These are phyloP conservation scores for Paramarasmius palmivorus DNA, from an alignment of 1,284 basidiomycete species.

Conservation along the genomic window DNA sequence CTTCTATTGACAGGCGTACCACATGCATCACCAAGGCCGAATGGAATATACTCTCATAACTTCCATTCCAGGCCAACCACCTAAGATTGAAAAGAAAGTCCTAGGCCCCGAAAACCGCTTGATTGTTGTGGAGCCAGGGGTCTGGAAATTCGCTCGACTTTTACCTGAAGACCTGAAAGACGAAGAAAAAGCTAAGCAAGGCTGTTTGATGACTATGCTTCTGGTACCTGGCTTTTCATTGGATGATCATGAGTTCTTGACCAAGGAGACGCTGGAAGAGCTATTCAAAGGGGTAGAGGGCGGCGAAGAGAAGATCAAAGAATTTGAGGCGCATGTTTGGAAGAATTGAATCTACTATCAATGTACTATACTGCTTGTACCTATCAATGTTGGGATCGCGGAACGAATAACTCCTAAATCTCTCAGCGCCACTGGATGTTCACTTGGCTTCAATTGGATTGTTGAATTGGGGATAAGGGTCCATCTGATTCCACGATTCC, in stretches of 20 bases:
- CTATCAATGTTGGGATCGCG: no score
- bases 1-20: constrained; percentile 40
- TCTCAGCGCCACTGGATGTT: no score
- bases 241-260: constrained; percentile 49
- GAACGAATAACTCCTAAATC: no score
- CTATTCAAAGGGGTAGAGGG: constrained; percentile 28
- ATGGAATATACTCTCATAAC: constrained; percentile 47
- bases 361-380: no score
- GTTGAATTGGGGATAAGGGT: no score
- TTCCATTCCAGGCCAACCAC: constrained; percentile 21
- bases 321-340: not conserved
- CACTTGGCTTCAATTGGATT: no score
- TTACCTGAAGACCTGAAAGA: constrained; percentile 36
- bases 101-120: constrained; percentile 44
- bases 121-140: constrained; percentile 45
- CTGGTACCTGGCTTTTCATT: constrained; percentile 49
- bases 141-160: constrained; percentile 52
- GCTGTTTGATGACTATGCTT: constrained; percentile 51
- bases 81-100: constrained; percentile 38
- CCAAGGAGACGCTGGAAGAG: constrained; percentile 26
- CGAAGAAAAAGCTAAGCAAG: constrained; percentile 27
- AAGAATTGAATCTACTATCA: constrained; percentile 5
- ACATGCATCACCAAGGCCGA: constrained; percentile 48
- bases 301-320: constrained; percentile 1
- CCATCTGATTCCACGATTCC: no score